phyloP scores from a whole-genome alignment of 1,284 basidiomycete species.

The Cutaneotrichosporon dermatis region DNA sequence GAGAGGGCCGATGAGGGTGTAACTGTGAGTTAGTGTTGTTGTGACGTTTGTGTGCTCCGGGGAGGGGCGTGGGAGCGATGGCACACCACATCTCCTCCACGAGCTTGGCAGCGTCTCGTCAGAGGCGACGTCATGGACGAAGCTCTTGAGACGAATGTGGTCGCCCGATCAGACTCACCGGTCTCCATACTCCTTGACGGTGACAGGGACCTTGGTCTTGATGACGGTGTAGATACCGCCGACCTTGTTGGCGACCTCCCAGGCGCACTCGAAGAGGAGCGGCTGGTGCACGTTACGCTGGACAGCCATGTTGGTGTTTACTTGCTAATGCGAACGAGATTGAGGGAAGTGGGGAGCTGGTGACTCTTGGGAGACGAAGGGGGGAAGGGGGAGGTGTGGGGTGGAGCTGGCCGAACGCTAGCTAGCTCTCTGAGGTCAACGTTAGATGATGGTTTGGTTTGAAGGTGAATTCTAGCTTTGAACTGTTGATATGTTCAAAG shows the following conservation, averaged over 20 bases:
- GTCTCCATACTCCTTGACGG: conserved; percentile 73
- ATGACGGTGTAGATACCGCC: conserved; percentile 99
- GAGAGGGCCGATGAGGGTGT: conserved; percentile 87
- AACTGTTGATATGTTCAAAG: background rate
- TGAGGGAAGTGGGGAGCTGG: background rate
- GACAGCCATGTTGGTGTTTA: conserved; percentile 15
- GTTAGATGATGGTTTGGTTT: too few relatives aligned
- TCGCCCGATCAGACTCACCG: conserved; percentile 30
- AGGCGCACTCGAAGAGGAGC: conserved; percentile 81
- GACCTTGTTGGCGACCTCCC: conserved; percentile 96
- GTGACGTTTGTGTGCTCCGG: too few relatives aligned
- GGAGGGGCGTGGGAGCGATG: background rate
- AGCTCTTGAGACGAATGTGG: too few relatives aligned
- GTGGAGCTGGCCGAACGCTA: background rate
- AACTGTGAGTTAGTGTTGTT: conserved; percentile 51
- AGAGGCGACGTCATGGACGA: too few relatives aligned
- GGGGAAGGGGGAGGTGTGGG: background rate
- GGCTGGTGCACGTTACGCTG: conserved; percentile 69
- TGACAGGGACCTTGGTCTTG: conserved; percentile 98
- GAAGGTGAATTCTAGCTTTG: too few relatives aligned
- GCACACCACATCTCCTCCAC: too few relatives aligned
- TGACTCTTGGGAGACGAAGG: too few relatives aligned
- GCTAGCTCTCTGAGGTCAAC: background rate
- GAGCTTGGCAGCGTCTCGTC: too few relatives aligned
- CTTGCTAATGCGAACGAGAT: background rate